Percentiles rank a stretch among this genome's conserved stretches.
Conservation (phyloP, 192 early-diverging fungal species). For the Entrophospora sp. region DNA sequence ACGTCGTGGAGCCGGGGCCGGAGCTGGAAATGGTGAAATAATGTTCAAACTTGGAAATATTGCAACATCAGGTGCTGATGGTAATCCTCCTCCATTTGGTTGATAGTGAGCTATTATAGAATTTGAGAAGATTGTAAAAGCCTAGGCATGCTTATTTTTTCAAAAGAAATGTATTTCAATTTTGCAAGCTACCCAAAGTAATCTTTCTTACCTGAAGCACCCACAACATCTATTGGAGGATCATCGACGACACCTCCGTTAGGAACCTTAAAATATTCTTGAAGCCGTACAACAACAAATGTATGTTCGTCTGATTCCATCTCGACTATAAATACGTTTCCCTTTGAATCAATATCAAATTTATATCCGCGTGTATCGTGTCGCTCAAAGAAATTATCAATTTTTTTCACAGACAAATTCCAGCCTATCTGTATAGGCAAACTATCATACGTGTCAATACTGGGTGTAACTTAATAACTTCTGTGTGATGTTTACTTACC, state of each 20-base stretch:
- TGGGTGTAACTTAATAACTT: not conserved
- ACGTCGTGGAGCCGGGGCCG: not conserved
- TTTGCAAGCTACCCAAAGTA: not conserved
- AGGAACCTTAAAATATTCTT: not conserved
- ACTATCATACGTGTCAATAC: conserved; percentile 16
- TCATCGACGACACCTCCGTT: not conserved
- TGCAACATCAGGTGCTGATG: not conserved
- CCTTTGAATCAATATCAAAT: conserved; percentile 3
- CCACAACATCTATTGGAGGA: not conserved
- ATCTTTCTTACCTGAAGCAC: conserved; percentile 3
- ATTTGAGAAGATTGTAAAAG: not conserved
- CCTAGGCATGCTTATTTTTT: too few relatives aligned
- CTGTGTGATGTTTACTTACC: not conserved
- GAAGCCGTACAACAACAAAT: not conserved
- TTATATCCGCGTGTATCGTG: conserved; percentile 10
- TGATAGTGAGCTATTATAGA: conserved; percentile 1
- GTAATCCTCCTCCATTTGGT: not conserved
- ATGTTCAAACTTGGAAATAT: not conserved
- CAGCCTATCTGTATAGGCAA: conserved; percentile 19
- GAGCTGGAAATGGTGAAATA: not conserved
- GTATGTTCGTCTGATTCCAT: not conserved
- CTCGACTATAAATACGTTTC: conserved; percentile 8
- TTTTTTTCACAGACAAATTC: conserved; percentile 2
- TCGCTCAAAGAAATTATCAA: conserved; percentile 10
- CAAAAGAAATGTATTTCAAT: too few relatives aligned